Evolutionary conservation across 2,329 filamentous ascomycete species (phyloP), one percentile per base, ranked within the genome.

Genomic region (Calonectria henricotiae): DNA sequence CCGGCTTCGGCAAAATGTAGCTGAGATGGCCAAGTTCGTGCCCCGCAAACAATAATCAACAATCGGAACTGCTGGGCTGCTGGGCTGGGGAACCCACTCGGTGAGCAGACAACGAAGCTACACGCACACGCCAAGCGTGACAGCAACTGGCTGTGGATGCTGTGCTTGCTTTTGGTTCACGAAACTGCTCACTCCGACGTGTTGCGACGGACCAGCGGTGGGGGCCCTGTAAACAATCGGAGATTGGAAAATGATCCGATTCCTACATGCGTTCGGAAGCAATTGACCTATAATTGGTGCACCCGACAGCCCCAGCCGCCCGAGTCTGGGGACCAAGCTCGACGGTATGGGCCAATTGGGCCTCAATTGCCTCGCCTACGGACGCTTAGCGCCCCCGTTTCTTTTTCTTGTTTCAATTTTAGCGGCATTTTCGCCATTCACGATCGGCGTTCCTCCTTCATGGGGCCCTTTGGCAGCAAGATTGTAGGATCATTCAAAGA

Each of bases 181-280:
- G 37, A 58, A 58, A 58, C 37, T 37, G 51, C 51, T 58, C 51
- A 39, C 51, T 39, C 51, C 32, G 37, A 58, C 51, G 12, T 58
- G 20, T 37, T 58, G 51, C 51, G 51, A 37, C 51, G n/a, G 37
- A 17, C 32, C 32, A 27, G 5, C 9, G 25, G 51, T 58, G 51
- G 51, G 51, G 51, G 37, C 20, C 30, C 51, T 58, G 51, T 58
- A 58, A 58, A 58, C 35, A 58, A 39, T 58, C 51, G 51, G 51
- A 58, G 51, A 58, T 58, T 58, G 51, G 20, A 58, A 58, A 58
- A 58, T 58, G 51, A 58, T 37, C 51, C 32, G 51, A 58, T 58
- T 58, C 51, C n/a, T 58, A 37, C 51, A 58, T 58, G 51, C 23
- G 20, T 37, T 58, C 37, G 43, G 51, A 58, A 37, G 51, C 51